Conservation (phyloP, 1,284 basidiomycete genomes). For the Lignosus rhinocerotis region DNA sequence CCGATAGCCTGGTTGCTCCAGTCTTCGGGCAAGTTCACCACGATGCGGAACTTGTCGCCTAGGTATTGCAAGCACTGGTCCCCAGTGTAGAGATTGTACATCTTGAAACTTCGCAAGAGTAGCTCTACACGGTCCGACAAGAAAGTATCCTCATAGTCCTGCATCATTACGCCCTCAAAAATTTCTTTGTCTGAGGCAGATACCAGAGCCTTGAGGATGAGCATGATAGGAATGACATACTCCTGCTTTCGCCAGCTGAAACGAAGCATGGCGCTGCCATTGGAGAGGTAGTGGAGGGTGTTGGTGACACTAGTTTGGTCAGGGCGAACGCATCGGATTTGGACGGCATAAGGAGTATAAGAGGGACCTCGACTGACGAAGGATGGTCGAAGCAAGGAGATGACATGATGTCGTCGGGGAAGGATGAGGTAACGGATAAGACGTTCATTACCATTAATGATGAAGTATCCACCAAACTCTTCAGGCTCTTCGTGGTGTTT, state of each 20-base stretch:
- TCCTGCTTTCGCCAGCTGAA: conserved; percentile 99
- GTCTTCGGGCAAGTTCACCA: conserved; percentile 91
- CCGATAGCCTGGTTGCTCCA: conserved; percentile 88
- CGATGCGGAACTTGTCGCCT: conserved; percentile 97
- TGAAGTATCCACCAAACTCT: conserved; percentile 98
- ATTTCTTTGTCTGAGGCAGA: conserved; percentile 96
- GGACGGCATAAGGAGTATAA: conserved; percentile 93
- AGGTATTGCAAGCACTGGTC: conserved; percentile 94
- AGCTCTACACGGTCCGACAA: conserved; percentile 97
- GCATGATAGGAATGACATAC: conserved; percentile 98
- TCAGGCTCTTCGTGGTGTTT: conserved; percentile 93
- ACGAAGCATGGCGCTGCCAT: conserved; percentile 92
- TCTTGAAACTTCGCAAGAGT: conserved; percentile 96
- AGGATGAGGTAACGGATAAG: conserved; percentile 97
- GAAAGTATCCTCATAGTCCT: conserved; percentile 97
- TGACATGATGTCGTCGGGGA: conserved; percentile 87
- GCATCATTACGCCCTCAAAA: conserved; percentile 96
- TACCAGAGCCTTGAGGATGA: conserved; percentile 95
- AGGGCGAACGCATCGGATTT: conserved; percentile 91
- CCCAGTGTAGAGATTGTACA: conserved; percentile 87
- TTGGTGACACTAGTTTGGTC: conserved; percentile 95
- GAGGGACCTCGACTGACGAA: conserved; percentile 93
- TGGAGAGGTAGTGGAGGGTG: conserved; percentile 95
- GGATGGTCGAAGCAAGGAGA: conserved; percentile 82
- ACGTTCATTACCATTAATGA: conserved; percentile 99